phyloP scores from a whole-genome alignment of 2,329 filamentous ascomycete genomes.

The Nemania serpens region DNA sequence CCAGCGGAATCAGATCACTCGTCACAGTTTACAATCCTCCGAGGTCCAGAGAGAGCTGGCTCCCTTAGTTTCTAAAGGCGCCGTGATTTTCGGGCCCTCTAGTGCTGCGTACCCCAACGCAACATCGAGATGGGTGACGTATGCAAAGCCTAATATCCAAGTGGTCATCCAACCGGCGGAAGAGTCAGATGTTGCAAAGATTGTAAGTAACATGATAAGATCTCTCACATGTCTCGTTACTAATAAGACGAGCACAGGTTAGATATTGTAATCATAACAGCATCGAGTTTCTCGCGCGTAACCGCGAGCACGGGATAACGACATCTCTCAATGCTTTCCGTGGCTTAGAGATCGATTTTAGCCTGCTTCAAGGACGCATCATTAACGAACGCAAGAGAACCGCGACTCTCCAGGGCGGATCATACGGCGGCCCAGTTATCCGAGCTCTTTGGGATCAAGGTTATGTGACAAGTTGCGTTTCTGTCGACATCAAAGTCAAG shows the following conservation, averaged over 20 bases:
- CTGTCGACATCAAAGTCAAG: too few relatives aligned
- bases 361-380: not conserved
- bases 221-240: too few relatives aligned
- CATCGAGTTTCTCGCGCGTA: not conserved
- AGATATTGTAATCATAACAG: not conserved
- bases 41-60: too few relatives aligned
- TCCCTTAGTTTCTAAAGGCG: not conserved
- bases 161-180: slow-evolving; percentile 13
- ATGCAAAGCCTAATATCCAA: slow-evolving; percentile 10
- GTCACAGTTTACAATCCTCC: too few relatives aligned
- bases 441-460: not conserved
- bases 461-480: not conserved
- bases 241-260: not conserved
- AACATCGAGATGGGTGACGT: slow-evolving; percentile 14
- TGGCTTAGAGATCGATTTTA: not conserved
- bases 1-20: too few relatives aligned
- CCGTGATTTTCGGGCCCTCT: not conserved
- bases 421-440: not conserved
- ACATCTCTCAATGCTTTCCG: not conserved
- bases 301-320: not conserved
- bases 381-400: not conserved
- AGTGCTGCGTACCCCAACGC: not conserved
- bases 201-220: too few relatives aligned
- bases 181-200: slow-evolving; percentile 21
- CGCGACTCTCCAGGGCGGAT: not conserved